These are phyloP conservation scores for Bondarzewia mesenterica DNA, from an alignment of 1,284 basidiomycete genomes.

Conservation along the genomic window DNA sequence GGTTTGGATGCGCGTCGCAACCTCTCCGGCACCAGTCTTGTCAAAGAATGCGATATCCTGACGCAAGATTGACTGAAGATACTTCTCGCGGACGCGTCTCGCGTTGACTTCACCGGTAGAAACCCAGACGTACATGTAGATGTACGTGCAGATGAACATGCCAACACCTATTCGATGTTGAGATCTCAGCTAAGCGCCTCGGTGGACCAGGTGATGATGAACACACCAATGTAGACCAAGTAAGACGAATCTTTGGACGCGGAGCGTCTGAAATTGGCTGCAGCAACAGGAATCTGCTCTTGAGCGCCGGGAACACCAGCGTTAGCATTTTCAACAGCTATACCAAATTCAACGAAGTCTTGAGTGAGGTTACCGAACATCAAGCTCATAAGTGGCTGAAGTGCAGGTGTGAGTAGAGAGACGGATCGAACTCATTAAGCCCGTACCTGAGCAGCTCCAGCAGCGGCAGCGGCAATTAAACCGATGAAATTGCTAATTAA, in stretches of 20 bases:
- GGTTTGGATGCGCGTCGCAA: conserved; percentile 91
- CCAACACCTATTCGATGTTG: conserved; percentile 38
- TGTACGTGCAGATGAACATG: conserved; percentile 62
- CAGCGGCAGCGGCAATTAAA: conserved; percentile 55
- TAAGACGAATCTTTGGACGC: conserved; percentile 56
- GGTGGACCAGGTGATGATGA: conserved; percentile 2
- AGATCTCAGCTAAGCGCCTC: neutral
- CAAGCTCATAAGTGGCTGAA: conserved; percentile 70
- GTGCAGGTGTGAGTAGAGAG: neutral
- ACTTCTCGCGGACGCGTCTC: conserved; percentile 75
- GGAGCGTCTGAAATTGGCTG: conserved; percentile 36
- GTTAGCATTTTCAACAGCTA: conserved; percentile 20
- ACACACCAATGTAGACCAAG: conserved; percentile 63
- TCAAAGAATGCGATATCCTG: conserved; percentile 92
- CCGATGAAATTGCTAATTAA: conserved; percentile 56
- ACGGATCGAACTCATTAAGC: neutral
- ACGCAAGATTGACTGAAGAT: conserved; percentile 70
- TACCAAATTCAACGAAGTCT: conserved; percentile 61
- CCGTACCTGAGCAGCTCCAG: conserved; percentile 75
- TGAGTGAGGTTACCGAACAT: conserved; percentile 77
- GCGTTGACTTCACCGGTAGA: conserved; percentile 88
- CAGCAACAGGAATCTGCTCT: conserved; percentile 31
- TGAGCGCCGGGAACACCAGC: conserved; percentile 19
- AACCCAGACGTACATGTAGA: conserved; percentile 85
- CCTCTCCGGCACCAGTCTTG: conserved; percentile 88